phyloP scores from a whole-genome alignment of 805 yeast genomes.

The Lachancea waltii region DNA sequence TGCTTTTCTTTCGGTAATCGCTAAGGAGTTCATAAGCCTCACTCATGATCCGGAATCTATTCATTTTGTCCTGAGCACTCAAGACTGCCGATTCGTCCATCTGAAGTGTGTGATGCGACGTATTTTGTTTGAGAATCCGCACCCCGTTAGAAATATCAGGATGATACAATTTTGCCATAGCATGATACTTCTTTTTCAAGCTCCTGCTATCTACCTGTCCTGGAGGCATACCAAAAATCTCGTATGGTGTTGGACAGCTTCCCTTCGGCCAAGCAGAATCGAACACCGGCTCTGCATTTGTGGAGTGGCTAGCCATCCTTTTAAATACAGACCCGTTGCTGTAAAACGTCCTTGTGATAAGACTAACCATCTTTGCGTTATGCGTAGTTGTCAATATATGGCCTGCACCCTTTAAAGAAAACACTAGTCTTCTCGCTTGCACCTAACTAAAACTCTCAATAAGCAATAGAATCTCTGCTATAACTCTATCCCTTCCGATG shows the following conservation, averaged over 20 bases:
- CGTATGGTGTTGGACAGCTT: slow-evolving; percentile 60
- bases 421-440: too few relatives aligned
- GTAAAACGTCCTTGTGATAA: background rate
- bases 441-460: too few relatives aligned
- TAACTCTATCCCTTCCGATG: background rate
- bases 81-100: slow-evolving; percentile 14
- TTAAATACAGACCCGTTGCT: background rate
- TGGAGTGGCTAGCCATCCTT: background rate
- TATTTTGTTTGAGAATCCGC: slow-evolving; percentile 16
- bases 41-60: slow-evolving; percentile 46
- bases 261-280: slow-evolving; percentile 50
- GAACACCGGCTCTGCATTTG: slow-evolving; percentile 1
- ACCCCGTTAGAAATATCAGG: slow-evolving; percentile 52
- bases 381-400: too few relatives aligned
- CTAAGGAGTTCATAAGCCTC: slow-evolving; percentile 55
- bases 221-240: slow-evolving; percentile 46
- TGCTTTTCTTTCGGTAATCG: slow-evolving; percentile 37
- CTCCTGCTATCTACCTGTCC: slow-evolving; percentile 33
- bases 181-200: slow-evolving; percentile 47
- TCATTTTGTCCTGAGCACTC: slow-evolving; percentile 26
- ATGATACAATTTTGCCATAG: slow-evolving; percentile 69
- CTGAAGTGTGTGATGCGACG: slow-evolving; percentile 3
- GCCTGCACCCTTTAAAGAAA: too few relatives aligned
- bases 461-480: background rate
- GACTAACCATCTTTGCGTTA: background rate